Conservation (phyloP, 192 early-diverging fungal species). For the Phlyctochytrium planicorne region DNA sequence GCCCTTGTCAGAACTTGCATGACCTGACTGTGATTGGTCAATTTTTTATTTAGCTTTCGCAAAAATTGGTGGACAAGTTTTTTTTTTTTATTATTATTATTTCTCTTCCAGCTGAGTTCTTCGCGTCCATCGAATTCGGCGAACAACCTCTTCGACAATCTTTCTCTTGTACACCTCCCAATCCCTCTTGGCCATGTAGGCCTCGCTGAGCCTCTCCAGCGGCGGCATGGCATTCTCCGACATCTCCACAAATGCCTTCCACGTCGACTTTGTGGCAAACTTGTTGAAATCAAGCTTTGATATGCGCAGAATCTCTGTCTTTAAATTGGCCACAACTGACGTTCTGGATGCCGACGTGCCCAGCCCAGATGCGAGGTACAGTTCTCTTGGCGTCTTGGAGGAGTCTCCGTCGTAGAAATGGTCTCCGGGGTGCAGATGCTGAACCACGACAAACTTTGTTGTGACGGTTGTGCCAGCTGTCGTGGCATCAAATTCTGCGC, state of each 20-base stretch:
- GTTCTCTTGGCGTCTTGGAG: neutral
- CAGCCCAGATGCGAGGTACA: neutral
- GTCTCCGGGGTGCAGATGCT: slow-evolving; percentile 28
- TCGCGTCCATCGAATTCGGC: slow-evolving; percentile 7
- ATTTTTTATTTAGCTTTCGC: neutral
- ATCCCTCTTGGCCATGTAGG: slow-evolving; percentile 21
- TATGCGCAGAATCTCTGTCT: slow-evolving; percentile 26
- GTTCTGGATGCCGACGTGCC: slow-evolving; percentile 9
- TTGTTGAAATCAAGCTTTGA: slow-evolving; percentile 39
- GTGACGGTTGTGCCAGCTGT: slow-evolving; percentile 1
- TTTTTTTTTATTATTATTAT: neutral
- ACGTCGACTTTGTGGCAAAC: slow-evolving; percentile 30
- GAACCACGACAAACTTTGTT: slow-evolving; percentile 35
- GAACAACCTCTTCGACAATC: slow-evolving; percentile 20
- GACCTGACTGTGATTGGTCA: too few species aligned
- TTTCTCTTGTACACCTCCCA: slow-evolving; percentile 31
- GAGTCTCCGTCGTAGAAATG: slow-evolving; percentile 34
- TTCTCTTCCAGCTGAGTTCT: neutral
- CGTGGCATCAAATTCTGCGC: neutral
- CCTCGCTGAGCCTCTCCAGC: slow-evolving; percentile 9
- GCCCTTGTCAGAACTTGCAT: too few species aligned
- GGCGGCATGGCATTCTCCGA: slow-evolving; percentile 16
- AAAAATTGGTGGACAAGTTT: neutral
- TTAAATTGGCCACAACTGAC: slow-evolving; percentile 24
- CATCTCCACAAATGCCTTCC: slow-evolving; percentile 14